Percentiles rank a stretch among this genome's conserved stretches.
Conservation (phyloP, 352 stramenopile genomes). For the Globisporangium cylindrosporum region DNA sequence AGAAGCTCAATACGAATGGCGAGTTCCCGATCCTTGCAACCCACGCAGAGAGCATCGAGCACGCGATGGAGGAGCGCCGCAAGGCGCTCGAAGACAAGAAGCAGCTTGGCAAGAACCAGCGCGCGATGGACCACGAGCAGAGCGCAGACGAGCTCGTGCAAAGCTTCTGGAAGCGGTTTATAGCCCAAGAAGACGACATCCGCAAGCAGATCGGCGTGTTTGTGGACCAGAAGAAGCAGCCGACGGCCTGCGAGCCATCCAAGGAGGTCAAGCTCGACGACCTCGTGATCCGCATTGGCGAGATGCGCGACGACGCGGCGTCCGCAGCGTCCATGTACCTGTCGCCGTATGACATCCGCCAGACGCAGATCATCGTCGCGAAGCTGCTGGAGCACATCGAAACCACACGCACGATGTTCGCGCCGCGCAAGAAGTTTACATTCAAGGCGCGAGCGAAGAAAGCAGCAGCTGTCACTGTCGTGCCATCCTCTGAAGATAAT, state of each 20-base stretch:
- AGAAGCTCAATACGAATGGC: constrained; percentile 50
- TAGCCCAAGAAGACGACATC: constrained; percentile 44
- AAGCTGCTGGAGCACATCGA: constrained; percentile 70
- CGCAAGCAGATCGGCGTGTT: constrained; percentile 49
- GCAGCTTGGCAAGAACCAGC: constrained; percentile 18
- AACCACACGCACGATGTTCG: constrained; percentile 54
- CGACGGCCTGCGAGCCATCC: constrained; percentile 29
- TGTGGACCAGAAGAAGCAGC: constrained; percentile 61
- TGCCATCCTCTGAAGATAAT: constrained; percentile 5
- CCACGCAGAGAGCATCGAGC: constrained; percentile 49
- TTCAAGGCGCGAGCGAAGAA: constrained; percentile 48
- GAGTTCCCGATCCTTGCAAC: constrained; percentile 52
- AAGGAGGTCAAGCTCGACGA: constrained; percentile 52
- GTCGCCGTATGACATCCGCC: constrained; percentile 84
- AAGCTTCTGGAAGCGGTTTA: constrained; percentile 66
- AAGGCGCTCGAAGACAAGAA: constrained; percentile 36
- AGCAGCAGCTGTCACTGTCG: constrained; percentile 12
- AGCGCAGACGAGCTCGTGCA: constrained; percentile 54
- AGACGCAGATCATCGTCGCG: constrained; percentile 65
- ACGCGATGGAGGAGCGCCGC: constrained; percentile 48
- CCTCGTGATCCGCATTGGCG: constrained; percentile 43
- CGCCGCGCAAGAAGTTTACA: constrained; percentile 84
- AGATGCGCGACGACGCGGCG: constrained; percentile 55
- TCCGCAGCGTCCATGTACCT: constrained; percentile 75
- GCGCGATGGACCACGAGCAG: constrained; percentile 31